phyloP scores from a whole-genome alignment of 2,329 filamentous ascomycete species.

The Calonectria pseudoreteaudii region DNA sequence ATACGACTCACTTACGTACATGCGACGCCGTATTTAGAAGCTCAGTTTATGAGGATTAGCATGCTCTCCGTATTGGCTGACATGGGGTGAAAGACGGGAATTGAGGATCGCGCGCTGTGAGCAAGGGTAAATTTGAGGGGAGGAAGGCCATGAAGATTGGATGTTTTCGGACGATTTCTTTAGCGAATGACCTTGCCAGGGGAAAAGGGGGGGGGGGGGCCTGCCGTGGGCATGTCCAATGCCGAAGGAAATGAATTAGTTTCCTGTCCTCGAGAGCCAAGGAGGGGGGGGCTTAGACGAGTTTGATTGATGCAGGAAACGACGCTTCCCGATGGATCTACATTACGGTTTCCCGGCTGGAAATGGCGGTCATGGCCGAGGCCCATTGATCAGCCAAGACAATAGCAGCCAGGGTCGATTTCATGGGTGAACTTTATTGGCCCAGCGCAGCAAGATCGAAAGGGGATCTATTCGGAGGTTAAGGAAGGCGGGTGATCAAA shows the following conservation, averaged over 20 bases:
- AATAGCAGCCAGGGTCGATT: neutral
- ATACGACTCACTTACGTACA: neutral
- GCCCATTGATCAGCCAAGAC: constrained; percentile 22
- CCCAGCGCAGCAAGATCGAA: neutral
- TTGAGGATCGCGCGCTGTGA: neutral
- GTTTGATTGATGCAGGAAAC: constrained; percentile 34
- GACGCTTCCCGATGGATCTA: constrained; percentile 35
- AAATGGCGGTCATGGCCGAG: constrained; percentile 19
- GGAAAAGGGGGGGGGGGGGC: constrained; percentile 26
- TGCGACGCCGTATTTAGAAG: neutral
- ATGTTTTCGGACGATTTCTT: constrained; percentile 9
- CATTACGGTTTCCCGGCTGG: constrained; percentile 30
- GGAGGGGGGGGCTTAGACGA: constrained; percentile 18
- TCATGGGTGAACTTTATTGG: neutral
- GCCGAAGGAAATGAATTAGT: constrained; percentile 24
- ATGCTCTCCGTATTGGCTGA: neutral
- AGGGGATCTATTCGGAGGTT: neutral
- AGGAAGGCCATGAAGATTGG: neutral
- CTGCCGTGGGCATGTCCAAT: constrained; percentile 5
- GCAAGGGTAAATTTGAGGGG: neutral
- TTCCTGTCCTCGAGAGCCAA: constrained; percentile 28
- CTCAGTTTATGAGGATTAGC: neutral
- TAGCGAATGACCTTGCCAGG: constrained; percentile 24
- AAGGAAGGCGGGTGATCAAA: constrained; percentile 2
- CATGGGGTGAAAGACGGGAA: neutral